Evolutionary conservation across 148 eudicot genomes (phyloP), one percentile per base, ranked within the genome.

Genomic region (Rhododendron vialii): DNA sequence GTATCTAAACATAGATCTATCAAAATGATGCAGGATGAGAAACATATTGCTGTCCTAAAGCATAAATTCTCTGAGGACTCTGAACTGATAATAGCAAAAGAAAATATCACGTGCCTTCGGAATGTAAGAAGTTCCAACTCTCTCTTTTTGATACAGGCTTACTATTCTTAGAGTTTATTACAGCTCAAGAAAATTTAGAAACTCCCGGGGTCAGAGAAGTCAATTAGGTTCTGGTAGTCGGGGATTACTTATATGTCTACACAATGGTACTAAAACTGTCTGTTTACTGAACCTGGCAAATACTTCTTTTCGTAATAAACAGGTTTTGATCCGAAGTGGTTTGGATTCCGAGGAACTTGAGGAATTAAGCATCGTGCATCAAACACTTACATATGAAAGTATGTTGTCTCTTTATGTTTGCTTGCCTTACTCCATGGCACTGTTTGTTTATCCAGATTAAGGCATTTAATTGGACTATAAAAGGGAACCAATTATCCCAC

Each of bases 291-390:
- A 69, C 33, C 35, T 12, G 67, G 75, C 15, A 69, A 69, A 69
- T 69, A 3, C 75, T 26, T 69, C 71, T 69, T 26, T 69, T 69
- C 0, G 2, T 69, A 26, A 69, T 12, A 11, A 69, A 12, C 75
- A 96, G 99, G 97, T 95, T 73, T 86, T 95, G 76, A 91, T 86
- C 84, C 96, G 94, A 61, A 91, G 81, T 89, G 93, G 94, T 5
- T 51, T 96, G 93, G 97, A 96, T 51, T 93, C 95, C 86, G 91
- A 90, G 84, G 95, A 89, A 80, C 91, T 96, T 85, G 99, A 96
- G 84, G 86, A 94, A 65, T 86, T 93, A 88, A 91, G 87, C 85
- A 81, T 96, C 85, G 92, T 90, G 87, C 97, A 96, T 35, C 96
- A 89, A 83, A 88, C 93, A 11, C 92, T 96, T 86, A 89, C 93